Evolutionary conservation across 345 rosid species (phyloP).

Genomic region (Gossypium longicalyx): DNA sequence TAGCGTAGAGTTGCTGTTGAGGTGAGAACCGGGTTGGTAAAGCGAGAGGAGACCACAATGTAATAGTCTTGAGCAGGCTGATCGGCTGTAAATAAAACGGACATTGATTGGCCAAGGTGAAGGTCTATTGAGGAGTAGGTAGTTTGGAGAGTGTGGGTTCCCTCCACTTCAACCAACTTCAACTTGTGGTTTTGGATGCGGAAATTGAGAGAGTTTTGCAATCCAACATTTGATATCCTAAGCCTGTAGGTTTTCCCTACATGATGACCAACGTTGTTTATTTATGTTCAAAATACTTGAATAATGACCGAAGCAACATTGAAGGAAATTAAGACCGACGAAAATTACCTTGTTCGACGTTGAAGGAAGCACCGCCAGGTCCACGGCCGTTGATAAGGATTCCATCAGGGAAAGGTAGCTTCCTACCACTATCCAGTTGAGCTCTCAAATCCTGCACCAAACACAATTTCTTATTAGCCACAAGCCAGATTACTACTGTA

Average conservation of each 20-base stretch:
- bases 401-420: conserved; percentile 72
- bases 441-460: conserved; percentile 49
- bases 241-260: conserved; percentile 87
- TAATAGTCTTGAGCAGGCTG: conserved; percentile 78
- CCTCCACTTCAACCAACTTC: conserved; percentile 87
- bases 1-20: conserved; percentile 75
- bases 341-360: conserved; percentile 66
- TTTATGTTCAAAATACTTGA: neutral
- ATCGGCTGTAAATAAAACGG: conserved; percentile 82
- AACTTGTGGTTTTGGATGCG: conserved; percentile 83
- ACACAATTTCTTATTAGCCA: neutral
- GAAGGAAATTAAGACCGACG: neutral
- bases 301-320: neutral
- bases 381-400: conserved; percentile 91
- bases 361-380: conserved; percentile 49
- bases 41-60: conserved; percentile 79
- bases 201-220: conserved; percentile 84
- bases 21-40: conserved; percentile 55
- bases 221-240: conserved; percentile 86
- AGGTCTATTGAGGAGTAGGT: conserved; percentile 85
- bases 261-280: neutral
- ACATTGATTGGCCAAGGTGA: conserved; percentile 84
- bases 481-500: neutral
- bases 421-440: conserved; percentile 54
- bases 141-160: conserved; percentile 77